Base-by-base conservation (phyloP, 2,329 filamentous ascomycete genomes). In the Coleophoma crateriformis region DNA sequence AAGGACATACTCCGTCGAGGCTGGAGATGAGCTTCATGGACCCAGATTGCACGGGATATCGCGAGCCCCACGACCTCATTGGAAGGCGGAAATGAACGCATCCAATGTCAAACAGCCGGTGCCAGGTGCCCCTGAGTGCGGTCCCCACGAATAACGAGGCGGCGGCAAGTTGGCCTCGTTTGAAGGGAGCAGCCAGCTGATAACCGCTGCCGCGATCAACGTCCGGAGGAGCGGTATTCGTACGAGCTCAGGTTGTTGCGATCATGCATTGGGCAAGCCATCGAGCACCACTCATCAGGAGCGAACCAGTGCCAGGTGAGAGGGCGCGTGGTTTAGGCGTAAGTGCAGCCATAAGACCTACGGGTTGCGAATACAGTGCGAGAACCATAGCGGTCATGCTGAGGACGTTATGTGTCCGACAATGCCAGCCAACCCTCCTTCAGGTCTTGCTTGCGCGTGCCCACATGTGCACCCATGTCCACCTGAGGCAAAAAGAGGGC, bases 91-190 rank as follows among this genome's bases (percentile, higher is more conserved):
- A 49, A 38, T 49, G 47, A 49, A 45, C 6, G 32, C 47, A 17
- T 45, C 33, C 44, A 49, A 45, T 49, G 33, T 37, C 40, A 49
- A 45, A 49, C 47, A 45, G n/a, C 41, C 41, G 41, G 41, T 13
- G 32, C 17, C 17, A n/a, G 41, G 41, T 27, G 41, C 22, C 41
- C 41, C 40, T 27, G 19, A 27, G 41, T 14, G n/a, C 14, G 1
- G 27, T 13, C 14, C 4, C 41, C 15, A n/a, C 41, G 41, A 44
- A 44, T 44, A 38, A 38, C 15, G 35, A 38, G 35, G 35, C 35
- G 35, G 41, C 15, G 41, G 19, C 8, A 27, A 44, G 27, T 27
- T 27, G 27, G 27, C 27, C 27, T 10, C 8, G 27, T 27, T 27
- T 41, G 12, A 41, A 17, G 6, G 7, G 12, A 19, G 39, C 7